Conservation (phyloP, 805 yeast genomes). For the Starmerella kuoi region DNA sequence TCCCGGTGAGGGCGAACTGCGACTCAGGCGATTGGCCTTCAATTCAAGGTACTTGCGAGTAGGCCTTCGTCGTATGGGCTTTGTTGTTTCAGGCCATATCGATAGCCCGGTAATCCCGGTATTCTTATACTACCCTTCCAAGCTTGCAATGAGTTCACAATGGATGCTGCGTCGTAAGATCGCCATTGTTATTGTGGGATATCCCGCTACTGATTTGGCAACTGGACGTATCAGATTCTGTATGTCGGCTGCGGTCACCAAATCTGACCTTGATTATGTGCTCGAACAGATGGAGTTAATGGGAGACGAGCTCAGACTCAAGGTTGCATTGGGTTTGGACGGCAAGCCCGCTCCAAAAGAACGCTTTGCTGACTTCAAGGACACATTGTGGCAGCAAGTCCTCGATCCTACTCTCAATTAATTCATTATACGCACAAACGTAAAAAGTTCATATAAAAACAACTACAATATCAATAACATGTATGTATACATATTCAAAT, state of each 20-base stretch:
- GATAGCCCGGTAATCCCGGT: constrained; percentile 94
- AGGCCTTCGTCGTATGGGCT: constrained; percentile 85
- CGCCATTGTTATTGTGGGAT: constrained; percentile 93
- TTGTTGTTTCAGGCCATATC: constrained; percentile 86
- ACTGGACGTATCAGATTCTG: constrained; percentile 87
- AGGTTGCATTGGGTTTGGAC: constrained; percentile 18
- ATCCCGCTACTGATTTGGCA: constrained; percentile 91
- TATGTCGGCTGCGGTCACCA: constrained; percentile 81
- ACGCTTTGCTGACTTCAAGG: constrained; percentile 24
- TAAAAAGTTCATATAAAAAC: too few species aligned
- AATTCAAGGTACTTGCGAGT: constrained; percentile 86
- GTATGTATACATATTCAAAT: too few species aligned
- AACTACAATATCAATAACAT: too few species aligned
- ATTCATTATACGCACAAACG: too few species aligned
- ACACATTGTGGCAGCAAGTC: constrained; percentile 23
- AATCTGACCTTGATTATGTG: constrained; percentile 68
- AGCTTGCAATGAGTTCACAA: constrained; percentile 86
- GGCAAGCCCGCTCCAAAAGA: constrained; percentile 21
- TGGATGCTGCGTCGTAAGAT: constrained; percentile 65
- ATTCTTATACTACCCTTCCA: constrained; percentile 76
- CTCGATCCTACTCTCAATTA: constrained; percentile 22
- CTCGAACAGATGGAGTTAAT: constrained; percentile 20
- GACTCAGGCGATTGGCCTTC: constrained; percentile 87
- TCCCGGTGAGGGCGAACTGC: constrained; percentile 87
- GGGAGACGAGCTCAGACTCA: constrained; percentile 21